Evolutionary conservation across 257 asterid genomes (phyloP).

Genomic region (Parsonsia alboflavescens): DNA sequence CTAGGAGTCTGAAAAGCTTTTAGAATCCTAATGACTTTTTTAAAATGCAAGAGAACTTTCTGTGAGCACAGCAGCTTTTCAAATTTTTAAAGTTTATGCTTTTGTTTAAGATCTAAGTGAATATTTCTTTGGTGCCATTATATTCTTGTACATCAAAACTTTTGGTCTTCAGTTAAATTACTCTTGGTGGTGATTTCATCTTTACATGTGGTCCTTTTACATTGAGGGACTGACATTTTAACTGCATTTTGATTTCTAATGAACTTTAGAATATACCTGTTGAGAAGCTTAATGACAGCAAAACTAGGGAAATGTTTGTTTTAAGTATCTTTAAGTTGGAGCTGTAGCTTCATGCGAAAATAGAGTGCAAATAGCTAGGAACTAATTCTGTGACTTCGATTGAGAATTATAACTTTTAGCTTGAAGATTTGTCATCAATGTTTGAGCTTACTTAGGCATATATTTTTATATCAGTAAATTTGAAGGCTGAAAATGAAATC

Average conservation of each 20-base stretch:
- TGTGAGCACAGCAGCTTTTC: background rate
- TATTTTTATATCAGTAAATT: background rate
- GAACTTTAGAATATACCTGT: background rate
- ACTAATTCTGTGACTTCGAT: background rate
- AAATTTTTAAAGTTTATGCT: background rate
- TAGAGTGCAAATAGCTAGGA: background rate
- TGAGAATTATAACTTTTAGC: constrained; percentile 3
- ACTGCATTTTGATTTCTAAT: background rate
- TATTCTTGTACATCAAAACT: background rate
- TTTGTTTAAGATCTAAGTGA: background rate
- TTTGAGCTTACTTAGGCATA: background rate
- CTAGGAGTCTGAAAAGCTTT: background rate
- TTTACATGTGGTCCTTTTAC: background rate
- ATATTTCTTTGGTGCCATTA: too few species aligned
- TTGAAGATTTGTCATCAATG: background rate
- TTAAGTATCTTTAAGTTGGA: background rate
- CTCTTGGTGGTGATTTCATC: background rate
- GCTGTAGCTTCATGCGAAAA: background rate
- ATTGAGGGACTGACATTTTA: background rate
- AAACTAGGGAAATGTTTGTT: background rate
- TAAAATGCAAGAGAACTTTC: background rate
- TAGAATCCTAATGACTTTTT: background rate
- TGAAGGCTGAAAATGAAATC: background rate
- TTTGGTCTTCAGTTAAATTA: background rate
- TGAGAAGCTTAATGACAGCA: background rate